These are phyloP conservation scores for Hirschfeldia incana DNA, from an alignment of 345 rosid genomes.

Conservation along the genomic window DNA sequence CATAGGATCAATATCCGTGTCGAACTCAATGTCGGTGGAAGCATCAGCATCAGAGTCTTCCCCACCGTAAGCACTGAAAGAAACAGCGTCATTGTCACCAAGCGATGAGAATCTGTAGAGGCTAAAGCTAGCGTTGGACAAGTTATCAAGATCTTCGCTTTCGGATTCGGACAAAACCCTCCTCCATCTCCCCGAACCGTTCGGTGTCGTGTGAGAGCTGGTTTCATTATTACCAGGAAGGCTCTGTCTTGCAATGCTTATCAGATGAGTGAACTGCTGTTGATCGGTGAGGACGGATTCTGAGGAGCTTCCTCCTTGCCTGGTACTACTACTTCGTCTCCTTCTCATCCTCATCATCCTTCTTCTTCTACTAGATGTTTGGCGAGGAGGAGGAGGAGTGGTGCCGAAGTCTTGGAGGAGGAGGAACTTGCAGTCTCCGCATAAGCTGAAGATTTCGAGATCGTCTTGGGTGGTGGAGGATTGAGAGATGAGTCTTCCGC, in stretches of 20 bases:
- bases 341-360: slow-evolving; percentile 41
- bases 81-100: slow-evolving; percentile 18
- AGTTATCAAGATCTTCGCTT: slow-evolving; percentile 67
- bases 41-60: slow-evolving; percentile 72
- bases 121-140: slow-evolving; percentile 55
- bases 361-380: slow-evolving; percentile 48
- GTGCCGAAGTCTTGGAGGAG: slow-evolving; percentile 66
- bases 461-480: slow-evolving; percentile 48
- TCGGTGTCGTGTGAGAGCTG: slow-evolving; percentile 58
- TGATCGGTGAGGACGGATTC: slow-evolving; percentile 57
- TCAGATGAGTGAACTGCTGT: slow-evolving; percentile 53
- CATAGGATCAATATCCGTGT: slow-evolving; percentile 95
- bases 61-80: slow-evolving; percentile 57
- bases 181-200: slow-evolving; percentile 80
- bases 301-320: slow-evolving; percentile 56
- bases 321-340: slow-evolving; percentile 36
- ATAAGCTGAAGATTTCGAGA: slow-evolving; percentile 48
- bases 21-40: slow-evolving; percentile 69
- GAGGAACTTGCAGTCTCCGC: slow-evolving; percentile 82
- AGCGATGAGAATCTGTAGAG: slow-evolving; percentile 45
- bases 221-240: slow-evolving; percentile 46
- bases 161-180: slow-evolving; percentile 68
- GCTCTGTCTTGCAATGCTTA: slow-evolving; percentile 56
- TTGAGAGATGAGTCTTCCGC: slow-evolving; percentile 46
- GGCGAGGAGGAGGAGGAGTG: slow-evolving; percentile 31